Percentiles rank a stretch among this genome's conserved stretches.
Evolutionary conservation across 2,329 filamentous ascomycete genomes (phyloP).

Genomic region (Annulohypoxylon truncatum): DNA sequence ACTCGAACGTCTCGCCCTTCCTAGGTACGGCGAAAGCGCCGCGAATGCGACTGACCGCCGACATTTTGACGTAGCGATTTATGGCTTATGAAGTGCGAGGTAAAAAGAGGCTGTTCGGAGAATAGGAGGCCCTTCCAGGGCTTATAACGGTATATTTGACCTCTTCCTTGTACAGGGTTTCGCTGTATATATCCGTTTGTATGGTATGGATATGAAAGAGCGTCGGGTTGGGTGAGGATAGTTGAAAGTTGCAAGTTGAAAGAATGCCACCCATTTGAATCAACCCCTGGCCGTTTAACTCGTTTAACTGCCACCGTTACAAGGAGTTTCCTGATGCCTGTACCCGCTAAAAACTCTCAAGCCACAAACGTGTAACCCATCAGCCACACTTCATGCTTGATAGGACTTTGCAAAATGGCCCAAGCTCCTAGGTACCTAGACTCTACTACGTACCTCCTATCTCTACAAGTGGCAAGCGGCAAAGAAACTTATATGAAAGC

Average conservation of each 20-base stretch:
- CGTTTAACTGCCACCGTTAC: not conserved
- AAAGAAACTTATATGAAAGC: not conserved
- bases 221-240: constrained; percentile 5
- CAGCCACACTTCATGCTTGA: not conserved
- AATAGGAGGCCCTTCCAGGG: constrained; percentile 46
- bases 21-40: constrained; percentile 92
- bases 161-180: constrained; percentile 3
- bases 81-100: constrained; percentile 18
- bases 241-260: constrained; percentile 22
- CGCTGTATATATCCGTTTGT: constrained; percentile 8
- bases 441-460: not conserved
- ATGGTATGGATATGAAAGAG: constrained; percentile 8
- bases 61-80: constrained; percentile 56
- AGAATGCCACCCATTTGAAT: constrained; percentile 25
- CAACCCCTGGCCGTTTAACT: constrained; percentile 25
- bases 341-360: not conserved
- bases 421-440: constrained; percentile 7
- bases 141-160: constrained; percentile 43
- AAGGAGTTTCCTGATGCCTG: constrained; percentile 3
- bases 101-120: constrained; percentile 22
- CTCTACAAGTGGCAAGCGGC: not conserved
- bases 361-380: not conserved
- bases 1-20: constrained; percentile 98
- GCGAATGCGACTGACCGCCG: constrained; percentile 96
- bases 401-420: not conserved